A percentile compares a stretch with the other conserved stretches of the same genome.
Conservation (phyloP, 2,329 filamentous ascomycete genomes). For the Sclerotinia subarctica region DNA sequence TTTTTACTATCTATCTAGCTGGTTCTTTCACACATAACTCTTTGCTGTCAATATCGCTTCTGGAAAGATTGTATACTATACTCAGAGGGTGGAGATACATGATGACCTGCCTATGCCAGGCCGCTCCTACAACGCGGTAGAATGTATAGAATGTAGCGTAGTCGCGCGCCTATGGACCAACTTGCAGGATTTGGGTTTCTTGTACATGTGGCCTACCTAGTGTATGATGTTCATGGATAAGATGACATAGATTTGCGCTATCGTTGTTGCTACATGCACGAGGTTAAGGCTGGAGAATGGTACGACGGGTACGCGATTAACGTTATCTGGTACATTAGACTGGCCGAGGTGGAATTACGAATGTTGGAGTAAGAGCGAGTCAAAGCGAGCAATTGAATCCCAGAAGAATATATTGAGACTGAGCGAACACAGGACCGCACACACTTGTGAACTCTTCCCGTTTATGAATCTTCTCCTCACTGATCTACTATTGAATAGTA, state of each 20-base stretch:
- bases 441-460: background rate
- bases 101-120: background rate
- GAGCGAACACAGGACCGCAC: too few species aligned
- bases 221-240: too few species aligned
- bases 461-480: background rate
- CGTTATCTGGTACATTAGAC: background rate
- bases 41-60: too few species aligned
- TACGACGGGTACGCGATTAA: background rate
- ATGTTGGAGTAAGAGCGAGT: background rate
- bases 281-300: background rate
- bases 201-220: background rate
- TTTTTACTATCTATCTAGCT: too few species aligned
- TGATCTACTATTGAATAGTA: background rate
- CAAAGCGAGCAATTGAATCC: too few species aligned
- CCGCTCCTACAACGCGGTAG: background rate
- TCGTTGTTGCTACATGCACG: too few species aligned
- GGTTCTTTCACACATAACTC: too few species aligned
- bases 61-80: too few species aligned
- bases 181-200: background rate
- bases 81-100: background rate
- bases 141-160: background rate
- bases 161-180: conserved; percentile 1
- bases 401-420: too few species aligned
- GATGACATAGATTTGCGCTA: background rate
- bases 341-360: background rate